A percentile compares a stretch with the other conserved stretches of the same genome.
phyloP scores from a whole-genome alignment of 495 filamentous ascomycete genomes.

The Trichocladium antarcticum region DNA sequence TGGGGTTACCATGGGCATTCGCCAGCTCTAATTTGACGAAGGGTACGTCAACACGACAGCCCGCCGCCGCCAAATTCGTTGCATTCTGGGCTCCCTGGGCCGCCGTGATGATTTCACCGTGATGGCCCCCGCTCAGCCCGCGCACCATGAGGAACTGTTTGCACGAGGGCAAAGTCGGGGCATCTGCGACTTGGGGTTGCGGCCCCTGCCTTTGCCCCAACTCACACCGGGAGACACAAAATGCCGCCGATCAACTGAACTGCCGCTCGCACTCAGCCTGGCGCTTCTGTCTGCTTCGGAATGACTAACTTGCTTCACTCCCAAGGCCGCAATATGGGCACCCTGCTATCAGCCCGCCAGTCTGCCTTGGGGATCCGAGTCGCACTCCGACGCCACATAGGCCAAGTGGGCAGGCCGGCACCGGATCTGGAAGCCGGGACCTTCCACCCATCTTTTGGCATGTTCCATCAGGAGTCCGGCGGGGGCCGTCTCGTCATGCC shows the following conservation, averaged over 20 bases:
- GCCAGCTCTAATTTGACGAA: neutral
- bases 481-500: neutral
- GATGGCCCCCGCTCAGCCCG: neutral
- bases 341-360: neutral
- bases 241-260: too few species aligned
- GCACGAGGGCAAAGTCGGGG: neutral
- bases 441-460: neutral
- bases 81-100: neutral
- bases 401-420: neutral
- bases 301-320: too few species aligned
- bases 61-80: neutral
- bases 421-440: slow-evolving; percentile 4
- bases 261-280: too few species aligned
- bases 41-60: neutral
- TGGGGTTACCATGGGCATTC: neutral
- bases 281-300: too few species aligned
- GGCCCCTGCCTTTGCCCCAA: too few species aligned
- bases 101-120: neutral
- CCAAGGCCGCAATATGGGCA: neutral
- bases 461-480: neutral
- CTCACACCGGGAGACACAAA: too few species aligned
- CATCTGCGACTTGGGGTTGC: too few species aligned
- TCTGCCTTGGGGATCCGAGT: slow-evolving; percentile 2
- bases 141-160: neutral
- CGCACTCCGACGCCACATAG: neutral